Evolutionary conservation across 306 rosid genomes (phyloP), one percentile per base, ranked within the genome.

Genomic region (Trifolium subterraneum): DNA sequence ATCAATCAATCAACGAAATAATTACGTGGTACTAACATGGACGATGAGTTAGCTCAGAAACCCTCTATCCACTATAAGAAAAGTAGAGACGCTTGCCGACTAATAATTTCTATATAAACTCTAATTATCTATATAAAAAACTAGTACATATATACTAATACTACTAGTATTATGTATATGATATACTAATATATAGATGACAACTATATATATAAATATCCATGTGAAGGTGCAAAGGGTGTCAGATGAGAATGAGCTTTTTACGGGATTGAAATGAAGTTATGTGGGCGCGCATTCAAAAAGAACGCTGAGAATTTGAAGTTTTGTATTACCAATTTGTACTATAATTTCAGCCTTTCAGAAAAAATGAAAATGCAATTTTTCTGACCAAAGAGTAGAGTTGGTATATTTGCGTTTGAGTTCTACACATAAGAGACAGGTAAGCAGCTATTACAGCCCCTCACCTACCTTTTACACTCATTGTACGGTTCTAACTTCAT

Each of bases 201-300:
- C n/a, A n/a, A n/a, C n/a, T n/a, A n/a, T n/a, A n/a, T n/a, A 22
- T 22, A 22, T 1, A 22, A 22, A 2, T 22, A 22, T 22, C 63
- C 47, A 7, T 64, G 59, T 61, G 73, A 75, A 20, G 84, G 10
- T 70, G 80, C 38, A 68, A 70, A 36, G 35, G 23, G 8, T 80
- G 78, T 76, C 81, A 81, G 81, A 70, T 68, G 55, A 33, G 84
- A 64, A 81, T 45, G 81, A 76, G 81, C 78, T 76, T 76, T 76
- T 71, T 55, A 13, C 74, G 81, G 74, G 84, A 56, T 81, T 71
- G 81, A 76, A 81, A 76, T 76, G 78, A 81, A 80, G 69, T 61
- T 45, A 47, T 64, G 84, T 76, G 81, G 81, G 81, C 81, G 64
- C 81, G 74, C 71, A 64, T 81, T 81, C 65, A 64, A 81, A 71